Conservation (phyloP, 2,329 filamentous ascomycete genomes). For the Xylariaceae sp. region DNA sequence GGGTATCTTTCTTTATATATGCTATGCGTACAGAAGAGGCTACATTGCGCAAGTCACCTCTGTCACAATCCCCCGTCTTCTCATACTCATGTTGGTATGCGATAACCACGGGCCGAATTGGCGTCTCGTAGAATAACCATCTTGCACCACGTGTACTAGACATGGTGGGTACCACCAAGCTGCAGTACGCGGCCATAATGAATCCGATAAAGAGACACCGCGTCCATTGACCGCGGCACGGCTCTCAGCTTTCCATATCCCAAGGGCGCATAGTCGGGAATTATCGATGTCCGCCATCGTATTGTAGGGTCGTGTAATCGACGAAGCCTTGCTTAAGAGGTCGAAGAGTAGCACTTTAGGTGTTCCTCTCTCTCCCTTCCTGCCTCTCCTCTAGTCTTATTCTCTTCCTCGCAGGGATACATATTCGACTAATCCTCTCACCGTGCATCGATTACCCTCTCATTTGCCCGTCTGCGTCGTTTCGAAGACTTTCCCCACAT, state of each 20-base stretch:
- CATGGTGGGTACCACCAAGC: no score
- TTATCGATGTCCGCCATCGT: no score
- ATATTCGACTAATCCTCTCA: background rate
- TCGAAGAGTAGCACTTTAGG: no score
- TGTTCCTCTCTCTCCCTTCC: background rate
- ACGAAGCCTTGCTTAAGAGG: no score
- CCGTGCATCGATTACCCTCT: no score
- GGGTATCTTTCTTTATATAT: background rate
- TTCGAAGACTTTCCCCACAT: conserved; percentile 16
- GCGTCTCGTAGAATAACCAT: no score
- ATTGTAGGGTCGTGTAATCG: no score
- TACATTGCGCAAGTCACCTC: background rate
- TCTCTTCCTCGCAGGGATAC: background rate
- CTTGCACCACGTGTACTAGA: background rate
- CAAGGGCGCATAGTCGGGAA: no score
- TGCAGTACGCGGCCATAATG: no score
- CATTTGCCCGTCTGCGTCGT: no score
- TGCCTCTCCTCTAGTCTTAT: background rate
- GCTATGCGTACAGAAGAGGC: background rate
- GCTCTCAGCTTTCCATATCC: background rate
- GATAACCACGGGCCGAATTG: no score
- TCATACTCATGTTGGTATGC: no score
- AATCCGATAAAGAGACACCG: background rate
- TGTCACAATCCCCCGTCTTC: background rate
- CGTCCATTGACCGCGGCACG: background rate